These are phyloP conservation scores for Lodderomyces pseudojiufengensis DNA, from an alignment of 1,139 yeast genomes.

Conservation along the genomic window DNA sequence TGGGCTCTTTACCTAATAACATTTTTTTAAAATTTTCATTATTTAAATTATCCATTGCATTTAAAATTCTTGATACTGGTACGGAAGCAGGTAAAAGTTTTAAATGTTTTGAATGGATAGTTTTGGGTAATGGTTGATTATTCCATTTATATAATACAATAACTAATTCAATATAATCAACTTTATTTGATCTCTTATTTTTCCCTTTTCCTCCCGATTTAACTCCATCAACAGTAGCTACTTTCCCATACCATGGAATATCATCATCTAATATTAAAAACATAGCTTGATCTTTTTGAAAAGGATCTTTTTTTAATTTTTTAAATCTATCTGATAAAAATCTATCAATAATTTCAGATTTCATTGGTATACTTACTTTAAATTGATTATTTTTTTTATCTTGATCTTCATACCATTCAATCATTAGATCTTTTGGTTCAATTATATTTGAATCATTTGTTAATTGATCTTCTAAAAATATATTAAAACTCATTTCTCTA, in stretches of 20 bases:
- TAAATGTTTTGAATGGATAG: conserved; percentile 34
- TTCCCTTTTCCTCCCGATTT: conserved; percentile 10
- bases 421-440: conserved; percentile 35
- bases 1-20: conserved; percentile 58
- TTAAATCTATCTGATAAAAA: conserved; percentile 42
- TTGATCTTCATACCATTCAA: conserved; percentile 53
- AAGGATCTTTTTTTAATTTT: conserved; percentile 44
- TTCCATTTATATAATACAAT: conserved; percentile 59
- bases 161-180: conserved; percentile 33
- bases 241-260: conserved; percentile 39
- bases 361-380: conserved; percentile 32
- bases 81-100: conserved; percentile 60
- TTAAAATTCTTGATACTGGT: conserved; percentile 58
- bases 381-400: conserved; percentile 41
- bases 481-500: conserved; percentile 56
- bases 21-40: conserved; percentile 56
- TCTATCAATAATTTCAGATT: conserved; percentile 39
- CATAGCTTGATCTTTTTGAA: conserved; percentile 44
- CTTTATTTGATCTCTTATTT: neutral
- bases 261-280: conserved; percentile 39
- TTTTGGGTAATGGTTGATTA: conserved; percentile 43
- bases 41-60: conserved; percentile 58
- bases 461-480: conserved; percentile 59
- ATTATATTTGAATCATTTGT: conserved; percentile 32
- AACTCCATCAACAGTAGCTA: conserved; percentile 44